Evolutionary conservation across 345 rosid genomes (phyloP), one percentile per base, ranked within the genome.

Genomic region (Populus nigra): DNA sequence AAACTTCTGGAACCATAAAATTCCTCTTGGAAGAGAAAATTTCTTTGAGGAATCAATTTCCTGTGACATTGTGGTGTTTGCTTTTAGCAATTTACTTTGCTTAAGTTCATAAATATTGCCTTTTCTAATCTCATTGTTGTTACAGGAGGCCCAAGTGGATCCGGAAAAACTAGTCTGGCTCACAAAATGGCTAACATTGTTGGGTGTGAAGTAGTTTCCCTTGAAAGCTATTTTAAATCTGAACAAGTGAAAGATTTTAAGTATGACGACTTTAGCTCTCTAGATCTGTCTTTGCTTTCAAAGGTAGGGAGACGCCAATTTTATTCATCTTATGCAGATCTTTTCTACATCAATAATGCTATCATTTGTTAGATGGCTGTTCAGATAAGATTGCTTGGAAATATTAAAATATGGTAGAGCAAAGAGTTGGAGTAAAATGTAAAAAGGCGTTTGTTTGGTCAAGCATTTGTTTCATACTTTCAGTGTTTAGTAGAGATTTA

Each of bases 111-210:
- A 27, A 8, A 27, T 73, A 23, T 29, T 71, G 15, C 22, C 36
- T 35, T 8, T 65, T 71, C 6, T 68, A 35, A 9, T 70, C 36
- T 68, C 82, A 55, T 79, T 83, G 84, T 70, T 82, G 67, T 81
- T 83, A 84, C 86, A 96, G 99, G 99, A 81, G 99, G 99, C 82
- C 99, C 99, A 38, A 96, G 99, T 89, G 99, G 99, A 77, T 94
- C 98, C 67, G 99, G 99, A 68, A 96, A 96, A 89, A 94, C 99
- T 76, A 96, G 98, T 86, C 76, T 96, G 92, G 99, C 99, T 73
- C 98, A 91, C 86, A 96, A 96, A 87, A 93, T 94, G 99, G 99
- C 99, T 61, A 96, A 94, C 84, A 96, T 96, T 76, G 94, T 96
- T 81, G 98, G 99, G 23, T 96, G 99, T 83, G 97, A 93, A 86